A percentile compares a stretch with the other conserved stretches of the same genome.
Evolutionary conservation across 805 yeast species (phyloP).

Genomic region (Yarrowia sp.): DNA sequence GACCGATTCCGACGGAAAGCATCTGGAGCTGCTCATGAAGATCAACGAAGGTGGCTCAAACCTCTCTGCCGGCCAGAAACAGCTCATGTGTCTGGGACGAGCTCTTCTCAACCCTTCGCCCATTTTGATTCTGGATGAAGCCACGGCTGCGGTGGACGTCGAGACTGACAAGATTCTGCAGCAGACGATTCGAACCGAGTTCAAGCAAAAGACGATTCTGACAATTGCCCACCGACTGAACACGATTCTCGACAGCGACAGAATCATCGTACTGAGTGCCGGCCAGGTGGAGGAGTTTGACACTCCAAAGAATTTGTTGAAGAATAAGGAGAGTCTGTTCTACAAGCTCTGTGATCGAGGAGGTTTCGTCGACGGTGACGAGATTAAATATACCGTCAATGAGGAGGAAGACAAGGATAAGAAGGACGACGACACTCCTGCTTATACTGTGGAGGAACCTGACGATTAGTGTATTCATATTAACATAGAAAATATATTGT

Average conservation of each 20-base stretch:
- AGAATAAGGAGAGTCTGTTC: conserved; percentile 71
- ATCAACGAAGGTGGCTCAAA: conserved; percentile 77
- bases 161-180: conserved; percentile 79
- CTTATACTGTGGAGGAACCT: conserved; percentile 4
- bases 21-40: conserved; percentile 57
- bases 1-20: background rate
- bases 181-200: conserved; percentile 72
- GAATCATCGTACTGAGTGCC: conserved; percentile 70
- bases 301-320: conserved; percentile 67
- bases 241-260: conserved; percentile 80
- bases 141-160: conserved; percentile 80
- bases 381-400: background rate
- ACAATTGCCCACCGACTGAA: conserved; percentile 87
- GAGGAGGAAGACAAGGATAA: conserved; percentile 7
- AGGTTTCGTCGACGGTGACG: conserved; percentile 55
- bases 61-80: conserved; percentile 83
- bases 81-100: conserved; percentile 77
- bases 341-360: conserved; percentile 84
- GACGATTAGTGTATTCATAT: background rate
- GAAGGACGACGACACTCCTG: background rate
- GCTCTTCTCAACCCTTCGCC: conserved; percentile 73
- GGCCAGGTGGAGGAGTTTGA: conserved; percentile 79
- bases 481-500: no score
- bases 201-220: conserved; percentile 72
- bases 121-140: conserved; percentile 80